Conservation (phyloP, 495 filamentous ascomycete genomes). For the Arthonia radiata region DNA sequence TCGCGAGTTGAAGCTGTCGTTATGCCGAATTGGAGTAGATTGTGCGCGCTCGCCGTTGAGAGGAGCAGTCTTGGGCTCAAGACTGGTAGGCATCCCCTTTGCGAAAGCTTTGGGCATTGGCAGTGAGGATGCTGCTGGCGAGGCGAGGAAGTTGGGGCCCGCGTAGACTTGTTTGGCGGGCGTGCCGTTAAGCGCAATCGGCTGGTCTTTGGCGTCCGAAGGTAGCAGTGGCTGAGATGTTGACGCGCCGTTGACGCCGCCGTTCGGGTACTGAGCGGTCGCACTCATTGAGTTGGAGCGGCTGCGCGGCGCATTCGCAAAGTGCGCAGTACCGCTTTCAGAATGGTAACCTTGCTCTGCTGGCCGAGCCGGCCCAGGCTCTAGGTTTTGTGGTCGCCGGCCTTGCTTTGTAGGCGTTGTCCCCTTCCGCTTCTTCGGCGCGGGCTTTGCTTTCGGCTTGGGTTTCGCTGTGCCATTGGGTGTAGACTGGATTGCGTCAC, state of each 20-base stretch:
- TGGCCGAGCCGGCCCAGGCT: too few relatives aligned
- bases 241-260: constrained; percentile 11
- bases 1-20: constrained; percentile 17
- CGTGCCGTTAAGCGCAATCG: constrained; percentile 15
- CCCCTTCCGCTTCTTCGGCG: too few relatives aligned
- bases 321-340: constrained; percentile 3
- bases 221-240: constrained; percentile 2
- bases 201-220: constrained; percentile 13
- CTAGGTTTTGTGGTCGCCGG: too few relatives aligned
- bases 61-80: constrained; percentile 12
- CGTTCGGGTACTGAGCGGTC: constrained; percentile 1
- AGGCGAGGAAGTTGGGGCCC: constrained; percentile 85
- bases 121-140: constrained; percentile 75
- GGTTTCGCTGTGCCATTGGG: too few relatives aligned
- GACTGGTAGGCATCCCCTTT: constrained; percentile 41
- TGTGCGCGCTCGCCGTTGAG: constrained; percentile 9
- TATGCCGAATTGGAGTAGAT: constrained; percentile 6
- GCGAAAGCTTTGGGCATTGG: constrained; percentile 82
- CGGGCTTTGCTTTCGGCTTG: too few relatives aligned
- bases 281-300: neutral
- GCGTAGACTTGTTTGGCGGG: constrained; percentile 47
- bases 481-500: too few relatives aligned
- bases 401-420: too few relatives aligned
- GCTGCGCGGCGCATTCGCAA: neutral
- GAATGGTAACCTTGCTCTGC: constrained; percentile 1